Evolutionary conservation across 345 rosid species (phyloP), one percentile per base, ranked within the genome.

Genomic region (Alliaria petiolata): DNA sequence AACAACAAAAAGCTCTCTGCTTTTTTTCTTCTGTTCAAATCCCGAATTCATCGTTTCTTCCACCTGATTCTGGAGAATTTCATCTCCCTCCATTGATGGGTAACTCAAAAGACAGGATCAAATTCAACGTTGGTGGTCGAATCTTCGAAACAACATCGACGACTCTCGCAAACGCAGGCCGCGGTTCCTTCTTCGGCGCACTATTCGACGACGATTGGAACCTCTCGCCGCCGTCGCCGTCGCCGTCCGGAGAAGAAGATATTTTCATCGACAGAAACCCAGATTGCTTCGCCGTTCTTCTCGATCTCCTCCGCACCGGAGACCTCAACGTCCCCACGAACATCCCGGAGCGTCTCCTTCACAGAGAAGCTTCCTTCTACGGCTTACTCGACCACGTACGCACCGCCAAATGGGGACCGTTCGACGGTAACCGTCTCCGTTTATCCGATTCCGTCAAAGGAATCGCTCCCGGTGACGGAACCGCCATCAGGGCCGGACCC

Each of bases 221-320:
- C 64, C 54, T 89, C 11, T 70, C 74, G 4, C 68, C 74, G 9
- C 62, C 77, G 1, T 63, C 55, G 10, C 25, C 25, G n/a, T n/a
- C n/a, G 8, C 30, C 69, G 52, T 19, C 54, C 46, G 26, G 16
- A 7, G 25, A 22, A 22, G 59, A 57, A 66, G 88, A 84, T 63
- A 51, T 71, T 61, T 95, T 87, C 88, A 78, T 92, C 17, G 99
- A 95, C 40, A 79, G 98, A 46, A 95, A 87, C 83, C 88, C 99
- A 1, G 92, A 95, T 51, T 95, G 98, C 57, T 95, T 95, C 81
- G 79, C 87, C 14, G 81, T 92, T 17, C 91, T 95, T 65, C 98
- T 95, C 31, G 97, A 95, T 80, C 92, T 95, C 43, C 97, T 95
- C 79, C 99, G 99, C n/a, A 88, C 96, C 22, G 93, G 99, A 19